Base-by-base conservation (phyloP, 176 grass and related monocot genomes). In the Musa schizocarpa region DNA sequence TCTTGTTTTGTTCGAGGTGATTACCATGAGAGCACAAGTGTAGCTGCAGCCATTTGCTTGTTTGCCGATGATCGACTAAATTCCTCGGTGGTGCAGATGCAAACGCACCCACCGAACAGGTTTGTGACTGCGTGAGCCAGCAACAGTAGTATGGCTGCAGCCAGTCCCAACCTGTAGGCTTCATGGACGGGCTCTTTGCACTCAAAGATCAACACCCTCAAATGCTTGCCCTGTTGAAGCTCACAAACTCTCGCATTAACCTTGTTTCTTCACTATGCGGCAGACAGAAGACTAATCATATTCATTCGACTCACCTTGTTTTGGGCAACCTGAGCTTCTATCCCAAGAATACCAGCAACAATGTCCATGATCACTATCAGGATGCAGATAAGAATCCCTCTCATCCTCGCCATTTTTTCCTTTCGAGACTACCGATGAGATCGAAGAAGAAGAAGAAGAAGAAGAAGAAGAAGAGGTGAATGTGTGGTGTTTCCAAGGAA, bases 311-410 rank as follows among this genome's bases (percentile, higher is more conserved):
- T 21, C 82, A 94, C 95, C 95, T 99, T 91, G 78, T 90, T 94
- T 72, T 89, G 90, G 56, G 82, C 88, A 78, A 86, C 82, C 81
- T 99, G 84, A 7, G 95, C 95, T 75, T 99, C 50, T 61, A 99
- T 84, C 55, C 95, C 95, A 12, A 99, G 86, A 74, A 99, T 86
- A 77, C 95, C 95, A 50, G 95, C 95, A 86, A 88, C 85, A 49
- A 89, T 25, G 83, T 99, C 95, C 68, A 89, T 76, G 9, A 86
- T 87, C 57, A 99, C 86, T 75, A 99, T 85, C 54, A 91, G 50
- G 70, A 87, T 81, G 54, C 95, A 99, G 72, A 94, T 74, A 53
- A 99, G 48, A 10, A 89, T 17, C 58, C 70, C 84, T 76, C 55
- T 80, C 29, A 78, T 17, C 26, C 56, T 86, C 26, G 79, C 83